Base-by-base conservation (phyloP, 345 rosid genomes). In the Cardiospermum halicacabum region DNA sequence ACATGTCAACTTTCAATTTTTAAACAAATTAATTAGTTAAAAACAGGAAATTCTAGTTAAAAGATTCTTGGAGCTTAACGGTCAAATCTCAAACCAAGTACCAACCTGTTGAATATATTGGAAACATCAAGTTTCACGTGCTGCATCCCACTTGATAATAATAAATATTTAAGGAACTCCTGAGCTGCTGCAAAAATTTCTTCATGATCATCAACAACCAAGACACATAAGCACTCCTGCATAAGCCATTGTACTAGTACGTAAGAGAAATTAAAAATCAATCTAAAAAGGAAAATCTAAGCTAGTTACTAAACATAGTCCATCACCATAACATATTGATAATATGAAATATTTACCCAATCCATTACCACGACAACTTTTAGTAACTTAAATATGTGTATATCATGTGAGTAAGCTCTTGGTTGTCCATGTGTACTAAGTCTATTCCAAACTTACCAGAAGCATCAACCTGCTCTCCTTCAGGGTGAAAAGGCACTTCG, bases 141-240 rank as follows among this genome's bases (percentile, higher is more conserved):
- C 64, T 75, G 64, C 48, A 72, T 82, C 59, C 72, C 62, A 53
- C 71, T 56, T 51, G 50, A 60, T n/a, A 76, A 76, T 69, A 88
- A 78, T 57, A 88, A 70, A 75, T 66, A 51, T 64, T 81, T 84
- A 45, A 91, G 81, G 61, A 81, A 76, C 43, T 78, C 84, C 75
- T 81, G 91, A 37, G 99, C 89, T 73, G 80, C 77, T 45, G 75
- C 60, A 51, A 91, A 84, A 53, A 94, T 82, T 62, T 84, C 92
- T 71, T 81, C 80, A 31, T 76, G 81, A 42, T 85, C 95, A 84
- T 91, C 99, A 69, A 87, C 83, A 71, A 80, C 85, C 81, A 91
- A 73, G 70, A 82, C 83, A 63, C 82, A 91, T 26, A 85, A 68
- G 69, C 99, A 88, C 74, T 94, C 99, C 97, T 93, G 84, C 83